Conservation (phyloP, 2,329 filamentous ascomycete genomes). For the Nannizzia gypsea region DNA sequence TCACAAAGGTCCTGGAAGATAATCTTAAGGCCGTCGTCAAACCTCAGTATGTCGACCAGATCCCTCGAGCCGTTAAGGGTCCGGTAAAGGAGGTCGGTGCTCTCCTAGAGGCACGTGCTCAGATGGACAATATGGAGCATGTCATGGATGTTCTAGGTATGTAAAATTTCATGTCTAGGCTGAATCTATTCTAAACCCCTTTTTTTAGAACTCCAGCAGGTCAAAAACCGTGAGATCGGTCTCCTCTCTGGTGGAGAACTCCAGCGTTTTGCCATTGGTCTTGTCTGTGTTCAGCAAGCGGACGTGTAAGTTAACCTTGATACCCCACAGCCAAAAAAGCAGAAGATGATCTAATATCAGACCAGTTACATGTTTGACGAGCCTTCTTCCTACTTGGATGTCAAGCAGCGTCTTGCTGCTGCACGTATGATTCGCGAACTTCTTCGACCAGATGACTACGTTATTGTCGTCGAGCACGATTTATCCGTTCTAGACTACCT, state of each 20-base stretch:
- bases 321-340: background rate
- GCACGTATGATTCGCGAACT: slow-evolving; percentile 87
- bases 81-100: slow-evolving; percentile 66
- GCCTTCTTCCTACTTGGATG: slow-evolving; percentile 96
- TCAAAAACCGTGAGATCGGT: slow-evolving; percentile 81
- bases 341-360: background rate
- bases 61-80: slow-evolving; percentile 80
- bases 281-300: slow-evolving; percentile 88
- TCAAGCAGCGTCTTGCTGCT: slow-evolving; percentile 93
- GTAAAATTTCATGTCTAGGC: too few relatives aligned
- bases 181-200: background rate
- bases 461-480: slow-evolving; percentile 99
- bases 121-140: slow-evolving; percentile 68
- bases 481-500: slow-evolving; percentile 96
- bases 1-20: slow-evolving; percentile 95
- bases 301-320: slow-evolving; percentile 55
- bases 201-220: slow-evolving; percentile 64
- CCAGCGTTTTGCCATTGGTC: slow-evolving; percentile 93
- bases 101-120: slow-evolving; percentile 63
- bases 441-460: slow-evolving; percentile 78
- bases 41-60: slow-evolving; percentile 98
- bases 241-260: slow-evolving; percentile 93
- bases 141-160: slow-evolving; percentile 66
- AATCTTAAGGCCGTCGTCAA: slow-evolving; percentile 96
- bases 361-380: slow-evolving; percentile 97